A percentile compares a stretch with the other conserved stretches of the same genome.
These are phyloP conservation scores for Yamadazyma paraphyllophila DNA, from an alignment of 805 yeast species.

Conservation along the genomic window DNA sequence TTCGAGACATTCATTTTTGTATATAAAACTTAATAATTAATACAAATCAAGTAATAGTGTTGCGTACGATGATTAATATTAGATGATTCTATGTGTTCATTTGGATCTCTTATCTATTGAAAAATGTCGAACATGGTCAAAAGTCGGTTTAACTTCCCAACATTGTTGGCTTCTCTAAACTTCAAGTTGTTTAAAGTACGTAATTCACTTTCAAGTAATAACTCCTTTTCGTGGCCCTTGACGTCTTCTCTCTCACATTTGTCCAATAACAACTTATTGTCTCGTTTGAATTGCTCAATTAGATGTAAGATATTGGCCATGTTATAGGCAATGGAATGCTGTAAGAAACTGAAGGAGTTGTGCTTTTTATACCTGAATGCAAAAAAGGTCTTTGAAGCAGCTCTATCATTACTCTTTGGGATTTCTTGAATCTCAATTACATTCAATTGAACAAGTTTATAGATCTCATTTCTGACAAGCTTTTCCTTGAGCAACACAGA, in stretches of 20 bases:
- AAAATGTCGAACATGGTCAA: slow-evolving; percentile 40
- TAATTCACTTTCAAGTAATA: slow-evolving; percentile 71
- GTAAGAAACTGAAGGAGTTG: slow-evolving; percentile 32
- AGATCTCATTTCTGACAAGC: slow-evolving; percentile 69
- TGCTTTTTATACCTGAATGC: slow-evolving; percentile 64
- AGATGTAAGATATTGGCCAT: slow-evolving; percentile 52
- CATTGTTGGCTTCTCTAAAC: slow-evolving; percentile 51
- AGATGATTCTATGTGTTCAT: too few species aligned
- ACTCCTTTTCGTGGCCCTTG: slow-evolving; percentile 72
- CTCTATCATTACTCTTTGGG: slow-evolving; percentile 87
- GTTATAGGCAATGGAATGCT: slow-evolving; percentile 46
- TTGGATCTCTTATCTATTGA: slow-evolving; percentile 13
- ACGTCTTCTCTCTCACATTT: slow-evolving; percentile 91
- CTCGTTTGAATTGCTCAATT: slow-evolving; percentile 52
- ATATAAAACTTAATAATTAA: slow-evolving; percentile 1
- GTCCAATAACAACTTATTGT: slow-evolving; percentile 64
- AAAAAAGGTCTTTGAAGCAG: slow-evolving; percentile 84
- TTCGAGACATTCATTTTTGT: background rate
- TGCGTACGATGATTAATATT: too few species aligned
- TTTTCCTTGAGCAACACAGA: slow-evolving; percentile 74
- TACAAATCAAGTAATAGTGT: background rate
- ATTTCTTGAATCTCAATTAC: slow-evolving; percentile 88
- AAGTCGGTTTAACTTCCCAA: slow-evolving; percentile 58
- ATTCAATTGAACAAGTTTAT: slow-evolving; percentile 64
- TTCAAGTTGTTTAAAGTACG: slow-evolving; percentile 64